Base-by-base conservation (phyloP, 2,329 filamentous ascomycete genomes). In the Rhynchosporium agropyri region DNA sequence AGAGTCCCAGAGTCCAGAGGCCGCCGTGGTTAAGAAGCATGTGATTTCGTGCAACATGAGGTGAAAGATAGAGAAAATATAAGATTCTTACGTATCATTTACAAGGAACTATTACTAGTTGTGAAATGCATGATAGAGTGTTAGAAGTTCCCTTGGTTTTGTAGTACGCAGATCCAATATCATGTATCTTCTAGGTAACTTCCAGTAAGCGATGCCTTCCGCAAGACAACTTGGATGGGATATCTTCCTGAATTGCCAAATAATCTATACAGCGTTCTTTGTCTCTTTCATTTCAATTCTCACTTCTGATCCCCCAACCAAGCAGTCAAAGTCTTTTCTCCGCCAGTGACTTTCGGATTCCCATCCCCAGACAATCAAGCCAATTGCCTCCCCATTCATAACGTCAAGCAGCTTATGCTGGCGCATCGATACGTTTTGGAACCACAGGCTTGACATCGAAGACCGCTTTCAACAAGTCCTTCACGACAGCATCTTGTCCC, bases 381-480 rank as follows among this genome's bases (percentile, higher is more conserved):
- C 8, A 26, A 48, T 40, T 28, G 40, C 26, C 20, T 48, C 43
- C 29, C 26, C 45, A 42, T 36, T 29, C 36, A 13, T 13, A 36
- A 10, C 40, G 49, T 46, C 28, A 50, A 45, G 38, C 59, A 50
- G 40, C 58, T 63, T 71, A 71, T 69, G 74, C 67, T 36, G 73
- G 71, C 36, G 70, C 66, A 63, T 74, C 70, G 58, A 75, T 71
- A 61, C 74, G 72, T 15, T 74, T 68, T 43, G 84, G 85, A 42
- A 84, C 83, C 67, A 90, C 83, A 13, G 93, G 90, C 77, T 92
- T 88, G 67, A 94, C 89, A 67, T 94, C 88, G 69, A 91, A 89
- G 43, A 97, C 91, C n/a, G 91, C 91, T 68, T 85, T 84, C 69
- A 98, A 84, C 69, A 99, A 80, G 74, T 96, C 89, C 69, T 91